Evolutionary conservation across 768 basidiomycete genomes (phyloP).

Genomic region (Leccinum sublutescens): DNA sequence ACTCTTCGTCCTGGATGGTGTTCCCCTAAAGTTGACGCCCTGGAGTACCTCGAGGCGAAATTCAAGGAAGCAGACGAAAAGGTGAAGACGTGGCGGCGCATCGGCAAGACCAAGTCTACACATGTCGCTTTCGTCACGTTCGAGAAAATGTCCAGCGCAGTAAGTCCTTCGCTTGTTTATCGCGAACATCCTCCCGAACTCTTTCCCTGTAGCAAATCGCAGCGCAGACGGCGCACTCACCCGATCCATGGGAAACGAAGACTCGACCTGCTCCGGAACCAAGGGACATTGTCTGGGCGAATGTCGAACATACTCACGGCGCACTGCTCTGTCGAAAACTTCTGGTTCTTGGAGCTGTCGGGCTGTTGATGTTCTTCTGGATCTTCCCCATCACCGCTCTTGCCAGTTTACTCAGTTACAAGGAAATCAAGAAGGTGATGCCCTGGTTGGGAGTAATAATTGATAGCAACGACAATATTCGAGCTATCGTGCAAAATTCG

Average conservation of each 20-base stretch:
- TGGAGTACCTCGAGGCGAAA: slow-evolving; percentile 80
- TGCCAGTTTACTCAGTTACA: slow-evolving; percentile 84
- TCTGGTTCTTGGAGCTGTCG: slow-evolving; percentile 68
- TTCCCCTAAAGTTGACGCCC: slow-evolving; percentile 75
- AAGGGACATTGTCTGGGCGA: slow-evolving; percentile 93
- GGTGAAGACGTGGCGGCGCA: slow-evolving; percentile 69
- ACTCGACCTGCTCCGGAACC: slow-evolving; percentile 89
- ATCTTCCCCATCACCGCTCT: slow-evolving; percentile 85
- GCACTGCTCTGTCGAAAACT: slow-evolving; percentile 64
- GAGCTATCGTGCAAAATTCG: slow-evolving; percentile 92
- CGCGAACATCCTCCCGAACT: background rate
- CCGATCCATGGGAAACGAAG: slow-evolving; percentile 59
- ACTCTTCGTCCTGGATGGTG: slow-evolving; percentile 77
- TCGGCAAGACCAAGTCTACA: slow-evolving; percentile 77
- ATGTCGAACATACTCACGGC: slow-evolving; percentile 66
- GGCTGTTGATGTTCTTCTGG: slow-evolving; percentile 85
- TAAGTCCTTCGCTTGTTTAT: slow-evolving; percentile 37
- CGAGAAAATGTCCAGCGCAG: slow-evolving; percentile 91
- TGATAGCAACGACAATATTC: slow-evolving; percentile 73
- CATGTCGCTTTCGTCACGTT: slow-evolving; percentile 94
- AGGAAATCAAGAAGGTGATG: slow-evolving; percentile 86
- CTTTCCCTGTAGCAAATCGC: slow-evolving; percentile 69
- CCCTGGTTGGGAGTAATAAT: slow-evolving; percentile 89
- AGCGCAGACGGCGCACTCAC: slow-evolving; percentile 76
- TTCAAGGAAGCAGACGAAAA: slow-evolving; percentile 83